Percentiles rank a stretch among this genome's conserved stretches.
These are phyloP conservation scores for Solanum aculeatissimum DNA, from an alignment of 305 asterid species.

Conservation along the genomic window DNA sequence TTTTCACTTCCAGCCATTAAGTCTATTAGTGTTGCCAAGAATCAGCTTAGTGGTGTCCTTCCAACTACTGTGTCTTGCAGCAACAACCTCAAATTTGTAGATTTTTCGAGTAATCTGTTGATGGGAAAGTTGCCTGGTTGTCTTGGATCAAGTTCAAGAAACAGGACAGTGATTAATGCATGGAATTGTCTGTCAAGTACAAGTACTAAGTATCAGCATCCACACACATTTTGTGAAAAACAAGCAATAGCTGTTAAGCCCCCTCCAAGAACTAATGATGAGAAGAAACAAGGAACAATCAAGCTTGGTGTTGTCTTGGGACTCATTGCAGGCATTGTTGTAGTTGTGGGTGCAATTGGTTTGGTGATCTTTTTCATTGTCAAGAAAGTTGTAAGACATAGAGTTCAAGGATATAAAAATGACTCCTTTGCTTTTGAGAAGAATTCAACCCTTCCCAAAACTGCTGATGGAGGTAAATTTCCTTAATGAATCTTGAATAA, in stretches of 20 bases:
- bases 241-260: conserved; percentile 93
- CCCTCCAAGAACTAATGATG: conserved; percentile 8
- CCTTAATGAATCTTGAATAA: background rate
- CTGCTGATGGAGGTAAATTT: conserved; percentile 48
- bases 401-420: conserved; percentile 25
- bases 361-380: conserved; percentile 35
- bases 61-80: conserved; percentile 35
- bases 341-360: conserved; percentile 34
- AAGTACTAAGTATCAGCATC: conserved; percentile 52
- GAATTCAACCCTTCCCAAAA: conserved; percentile 23
- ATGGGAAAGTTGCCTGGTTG: conserved; percentile 75
- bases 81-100: conserved; percentile 45
- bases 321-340: conserved; percentile 51
- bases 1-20: conserved; percentile 56
- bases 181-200: conserved; percentile 73
- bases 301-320: conserved; percentile 75
- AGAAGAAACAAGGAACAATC: conserved; percentile 28
- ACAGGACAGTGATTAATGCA: conserved; percentile 34
- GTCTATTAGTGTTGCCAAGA: conserved; percentile 37
- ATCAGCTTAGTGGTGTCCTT: conserved; percentile 74
- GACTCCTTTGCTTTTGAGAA: conserved; percentile 56
- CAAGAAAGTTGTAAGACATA: conserved; percentile 27
- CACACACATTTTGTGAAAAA: conserved; percentile 57
- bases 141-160: conserved; percentile 41
- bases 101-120: conserved; percentile 67